phyloP scores from a whole-genome alignment of 441 rosid genomes.

The Arabidopsis hybrid region DNA sequence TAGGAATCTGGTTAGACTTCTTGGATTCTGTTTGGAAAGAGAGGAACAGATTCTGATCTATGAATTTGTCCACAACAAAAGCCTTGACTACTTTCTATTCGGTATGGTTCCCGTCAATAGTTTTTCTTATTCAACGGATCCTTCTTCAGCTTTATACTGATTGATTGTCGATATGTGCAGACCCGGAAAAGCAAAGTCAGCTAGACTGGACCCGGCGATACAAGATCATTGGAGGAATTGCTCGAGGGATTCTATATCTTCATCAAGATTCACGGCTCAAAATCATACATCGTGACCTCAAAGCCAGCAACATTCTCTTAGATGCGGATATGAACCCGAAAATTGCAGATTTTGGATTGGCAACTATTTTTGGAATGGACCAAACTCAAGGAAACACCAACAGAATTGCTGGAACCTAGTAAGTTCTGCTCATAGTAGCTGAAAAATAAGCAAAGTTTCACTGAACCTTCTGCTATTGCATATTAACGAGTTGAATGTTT shows the following conservation, averaged over 20 bases:
- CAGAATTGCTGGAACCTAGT: conserved; percentile 55
- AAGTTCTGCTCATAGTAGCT: conserved; percentile 31
- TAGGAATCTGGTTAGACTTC: conserved; percentile 18
- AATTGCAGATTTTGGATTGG: conserved; percentile 61
- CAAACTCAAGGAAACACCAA: conserved; percentile 47
- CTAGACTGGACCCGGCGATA: conserved; percentile 53
- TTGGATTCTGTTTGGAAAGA: conserved; percentile 7
- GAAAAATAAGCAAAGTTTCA: not conserved
- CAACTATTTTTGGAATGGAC: conserved; percentile 47
- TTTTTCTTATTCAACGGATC: not conserved
- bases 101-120: not conserved
- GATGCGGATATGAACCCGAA: conserved; percentile 57
- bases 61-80: conserved; percentile 12
- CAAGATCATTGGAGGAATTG: conserved; percentile 54
- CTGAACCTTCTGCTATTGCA: not conserved
- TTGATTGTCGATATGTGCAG: conserved; percentile 28
- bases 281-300: conserved; percentile 64
- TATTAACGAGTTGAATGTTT: conserved; percentile 14
- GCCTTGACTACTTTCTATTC: not conserved
- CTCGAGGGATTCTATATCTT: conserved; percentile 58
- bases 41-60: not conserved
- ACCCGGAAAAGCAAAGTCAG: conserved; percentile 27
- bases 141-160: not conserved
- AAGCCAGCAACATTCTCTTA: conserved; percentile 55
- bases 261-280: conserved; percentile 59